Conservation (phyloP, 306 rosid genomes). For the Rosa persica region DNA sequence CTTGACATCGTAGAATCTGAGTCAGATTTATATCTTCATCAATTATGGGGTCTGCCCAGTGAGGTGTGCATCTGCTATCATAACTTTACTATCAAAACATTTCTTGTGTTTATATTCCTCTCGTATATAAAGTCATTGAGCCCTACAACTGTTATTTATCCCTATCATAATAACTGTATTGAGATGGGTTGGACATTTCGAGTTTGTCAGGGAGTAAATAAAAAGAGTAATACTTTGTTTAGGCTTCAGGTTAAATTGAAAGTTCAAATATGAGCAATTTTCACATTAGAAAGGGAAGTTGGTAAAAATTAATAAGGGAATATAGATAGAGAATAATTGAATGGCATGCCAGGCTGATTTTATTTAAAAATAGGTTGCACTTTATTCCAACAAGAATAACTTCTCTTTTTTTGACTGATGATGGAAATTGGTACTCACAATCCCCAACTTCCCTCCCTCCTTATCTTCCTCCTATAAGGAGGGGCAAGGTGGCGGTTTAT, state of each 20-base stretch:
- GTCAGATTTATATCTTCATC: slow-evolving; percentile 74
- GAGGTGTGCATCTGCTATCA: slow-evolving; percentile 49
- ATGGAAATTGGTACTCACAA: background rate
- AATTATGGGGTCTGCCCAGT: slow-evolving; percentile 72
- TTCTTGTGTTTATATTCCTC: background rate
- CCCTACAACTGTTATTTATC: background rate
- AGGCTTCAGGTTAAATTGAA: background rate
- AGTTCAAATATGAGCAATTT: background rate
- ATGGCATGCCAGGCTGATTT: background rate
- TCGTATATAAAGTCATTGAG: background rate
- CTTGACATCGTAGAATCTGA: slow-evolving; percentile 65
- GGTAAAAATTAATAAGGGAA: background rate
- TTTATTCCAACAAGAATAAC: background rate
- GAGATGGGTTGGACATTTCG: background rate
- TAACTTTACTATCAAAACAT: background rate
- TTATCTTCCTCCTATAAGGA: background rate
- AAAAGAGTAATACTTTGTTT: background rate
- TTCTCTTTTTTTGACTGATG: slow-evolving; percentile 10
- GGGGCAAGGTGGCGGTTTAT: background rate
- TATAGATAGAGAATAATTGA: background rate
- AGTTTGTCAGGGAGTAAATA: background rate
- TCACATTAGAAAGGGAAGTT: background rate
- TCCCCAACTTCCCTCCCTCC: background rate
- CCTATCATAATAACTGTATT: background rate
- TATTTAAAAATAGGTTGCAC: background rate